phyloP scores from a whole-genome alignment of 306 rosid genomes.

The Castanopsis chinensis region DNA sequence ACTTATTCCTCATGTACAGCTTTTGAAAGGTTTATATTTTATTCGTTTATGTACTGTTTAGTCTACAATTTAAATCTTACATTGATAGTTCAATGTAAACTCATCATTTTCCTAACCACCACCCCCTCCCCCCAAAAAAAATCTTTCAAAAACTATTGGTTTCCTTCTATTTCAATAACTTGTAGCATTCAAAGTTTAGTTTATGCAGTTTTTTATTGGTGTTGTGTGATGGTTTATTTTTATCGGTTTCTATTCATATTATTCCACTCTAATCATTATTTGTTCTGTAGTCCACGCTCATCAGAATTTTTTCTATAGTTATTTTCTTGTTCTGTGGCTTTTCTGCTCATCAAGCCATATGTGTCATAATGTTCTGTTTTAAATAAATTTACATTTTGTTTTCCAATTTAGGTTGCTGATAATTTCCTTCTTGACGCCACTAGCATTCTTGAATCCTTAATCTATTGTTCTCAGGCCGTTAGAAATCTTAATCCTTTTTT shows the following conservation, averaged over 20 bases:
- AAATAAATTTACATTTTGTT: slow-evolving; percentile 7
- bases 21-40: no score
- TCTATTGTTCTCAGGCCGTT: slow-evolving; percentile 94
- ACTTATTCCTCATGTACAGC: no score
- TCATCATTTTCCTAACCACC: no score
- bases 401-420: slow-evolving; percentile 79
- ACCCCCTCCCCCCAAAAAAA: no score
- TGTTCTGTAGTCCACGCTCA: neutral
- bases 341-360: neutral
- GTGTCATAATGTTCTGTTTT: slow-evolving; percentile 8
- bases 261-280: neutral
- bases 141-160: no score
- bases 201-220: no score
- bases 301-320: neutral
- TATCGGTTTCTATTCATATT: neutral
- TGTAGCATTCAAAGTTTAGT: no score
- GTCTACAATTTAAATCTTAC: no score
- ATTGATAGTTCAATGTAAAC: no score
- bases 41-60: no score
- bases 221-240: neutral
- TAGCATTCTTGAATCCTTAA: slow-evolving; percentile 91
- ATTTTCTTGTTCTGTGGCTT: neutral
- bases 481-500: slow-evolving; percentile 27
- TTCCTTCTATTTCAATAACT: neutral
- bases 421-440: slow-evolving; percentile 90